phyloP scores from a whole-genome alignment of 495 filamentous ascomycete genomes.

The Bacidia gigantensis region DNA sequence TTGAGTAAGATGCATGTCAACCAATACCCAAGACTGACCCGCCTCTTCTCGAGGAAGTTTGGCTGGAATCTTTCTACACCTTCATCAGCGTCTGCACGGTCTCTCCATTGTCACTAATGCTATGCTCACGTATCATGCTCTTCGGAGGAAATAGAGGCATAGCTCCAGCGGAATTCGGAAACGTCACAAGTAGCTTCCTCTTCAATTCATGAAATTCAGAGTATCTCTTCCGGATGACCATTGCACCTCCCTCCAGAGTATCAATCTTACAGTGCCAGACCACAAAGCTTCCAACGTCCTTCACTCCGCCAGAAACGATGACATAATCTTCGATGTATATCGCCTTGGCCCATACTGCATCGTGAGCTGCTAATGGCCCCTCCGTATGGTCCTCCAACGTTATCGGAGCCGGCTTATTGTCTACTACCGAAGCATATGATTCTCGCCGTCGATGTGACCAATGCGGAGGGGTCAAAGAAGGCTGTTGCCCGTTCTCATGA shows the following conservation, averaged over 20 bases:
- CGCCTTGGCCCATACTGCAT: constrained; percentile 52
- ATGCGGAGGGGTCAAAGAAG: constrained; percentile 28
- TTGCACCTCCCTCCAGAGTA: constrained; percentile 52
- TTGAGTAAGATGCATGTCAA: constrained; percentile 59
- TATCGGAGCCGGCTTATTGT: constrained; percentile 33
- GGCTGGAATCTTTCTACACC: constrained; percentile 57
- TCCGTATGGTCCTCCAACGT: constrained; percentile 59
- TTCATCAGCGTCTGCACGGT: no score
- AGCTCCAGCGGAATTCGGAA: constrained; percentile 49
- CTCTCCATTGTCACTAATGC: no score
- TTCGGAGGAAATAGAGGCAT: constrained; percentile 57
- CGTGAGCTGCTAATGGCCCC: constrained; percentile 40
- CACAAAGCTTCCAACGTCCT: constrained; percentile 55
- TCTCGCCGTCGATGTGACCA: constrained; percentile 37
- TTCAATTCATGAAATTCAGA: constrained; percentile 60
- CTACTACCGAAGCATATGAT: constrained; percentile 32
- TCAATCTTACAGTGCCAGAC: constrained; percentile 61
- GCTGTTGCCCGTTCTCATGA: not conserved
- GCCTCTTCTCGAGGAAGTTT: constrained; percentile 51
- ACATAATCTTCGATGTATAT: constrained; percentile 54
- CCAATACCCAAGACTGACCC: constrained; percentile 54
- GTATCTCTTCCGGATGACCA: constrained; percentile 52
- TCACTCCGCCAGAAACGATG: constrained; percentile 46
- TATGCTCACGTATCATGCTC: constrained; percentile 48
- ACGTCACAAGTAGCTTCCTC: constrained; percentile 42